These are phyloP conservation scores for Rhynchosporium secalis DNA, from an alignment of 2,329 filamentous ascomycete species.

Conservation along the genomic window DNA sequence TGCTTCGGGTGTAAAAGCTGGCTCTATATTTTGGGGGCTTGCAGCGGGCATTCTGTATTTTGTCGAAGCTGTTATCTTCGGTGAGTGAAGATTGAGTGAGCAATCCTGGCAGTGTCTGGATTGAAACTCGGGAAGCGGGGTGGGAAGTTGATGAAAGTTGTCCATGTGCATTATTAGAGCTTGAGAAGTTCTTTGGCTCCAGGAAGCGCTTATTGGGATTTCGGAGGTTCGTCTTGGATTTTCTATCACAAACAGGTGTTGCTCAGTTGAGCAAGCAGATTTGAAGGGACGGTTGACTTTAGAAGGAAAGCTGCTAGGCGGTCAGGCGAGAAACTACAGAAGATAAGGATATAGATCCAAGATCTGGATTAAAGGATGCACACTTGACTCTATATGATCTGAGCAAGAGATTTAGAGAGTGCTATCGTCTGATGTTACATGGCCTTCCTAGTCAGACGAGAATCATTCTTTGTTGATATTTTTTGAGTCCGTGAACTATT, in stretches of 20 bases:
- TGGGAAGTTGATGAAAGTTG: not conserved
- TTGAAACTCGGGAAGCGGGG: not conserved
- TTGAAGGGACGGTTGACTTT: not conserved
- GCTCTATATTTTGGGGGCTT: not conserved
- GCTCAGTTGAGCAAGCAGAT: not conserved
- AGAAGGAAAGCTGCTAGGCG: not conserved
- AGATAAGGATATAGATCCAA: no score
- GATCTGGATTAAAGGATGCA: no score
- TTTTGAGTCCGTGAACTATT: no score
- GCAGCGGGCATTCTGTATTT: not conserved
- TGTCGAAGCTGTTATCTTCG: not conserved
- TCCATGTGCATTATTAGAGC: not conserved
- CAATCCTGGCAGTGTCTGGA: not conserved
- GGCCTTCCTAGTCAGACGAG: no score
- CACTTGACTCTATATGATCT: no score
- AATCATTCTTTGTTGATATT: no score
- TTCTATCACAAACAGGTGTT: not conserved
- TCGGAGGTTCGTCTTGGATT: not conserved
- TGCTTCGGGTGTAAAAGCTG: not conserved
- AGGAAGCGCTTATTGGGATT: not conserved
- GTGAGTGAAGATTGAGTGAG: not conserved
- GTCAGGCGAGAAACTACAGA: no score
- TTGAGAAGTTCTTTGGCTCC: conserved; percentile 1
- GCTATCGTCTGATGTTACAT: no score
- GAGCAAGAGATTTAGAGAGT: no score